Evolutionary conservation across 2,329 filamentous ascomycete genomes (phyloP).

Genomic region (Nothomitra cinnamomea): DNA sequence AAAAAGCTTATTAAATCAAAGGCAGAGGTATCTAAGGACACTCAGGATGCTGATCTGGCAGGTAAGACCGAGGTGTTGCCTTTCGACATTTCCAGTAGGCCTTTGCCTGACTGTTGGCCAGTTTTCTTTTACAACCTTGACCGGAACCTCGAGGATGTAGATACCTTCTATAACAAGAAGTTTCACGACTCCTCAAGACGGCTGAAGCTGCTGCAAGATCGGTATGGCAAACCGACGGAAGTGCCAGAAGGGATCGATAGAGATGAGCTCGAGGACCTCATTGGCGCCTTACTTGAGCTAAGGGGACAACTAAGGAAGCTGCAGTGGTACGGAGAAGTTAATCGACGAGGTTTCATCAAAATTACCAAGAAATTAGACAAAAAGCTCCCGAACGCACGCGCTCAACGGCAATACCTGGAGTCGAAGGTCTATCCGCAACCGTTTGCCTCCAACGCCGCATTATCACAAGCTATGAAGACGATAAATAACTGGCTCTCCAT

Average conservation of each 20-base stretch:
- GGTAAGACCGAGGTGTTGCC: slow-evolving; percentile 39
- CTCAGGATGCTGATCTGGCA: slow-evolving; percentile 71
- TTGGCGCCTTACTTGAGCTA: slow-evolving; percentile 77
- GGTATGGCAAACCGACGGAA: slow-evolving; percentile 62
- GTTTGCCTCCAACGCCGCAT: slow-evolving; percentile 59
- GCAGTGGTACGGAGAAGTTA: slow-evolving; percentile 96
- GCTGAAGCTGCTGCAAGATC: slow-evolving; percentile 69
- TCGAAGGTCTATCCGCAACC: slow-evolving; percentile 79
- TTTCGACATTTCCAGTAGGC: slow-evolving; percentile 8
- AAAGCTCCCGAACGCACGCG: slow-evolving; percentile 59
- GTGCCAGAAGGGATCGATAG: slow-evolving; percentile 57
- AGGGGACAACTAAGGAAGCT: slow-evolving; percentile 76
- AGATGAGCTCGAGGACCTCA: slow-evolving; percentile 81
- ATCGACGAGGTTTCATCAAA: slow-evolving; percentile 86
- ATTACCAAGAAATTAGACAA: slow-evolving; percentile 99
- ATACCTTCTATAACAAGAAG: slow-evolving; percentile 94
- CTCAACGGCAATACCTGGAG: slow-evolving; percentile 72
- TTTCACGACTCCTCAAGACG: slow-evolving; percentile 70
- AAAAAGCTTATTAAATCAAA: slow-evolving; percentile 91
- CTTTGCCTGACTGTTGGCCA: slow-evolving; percentile 25
- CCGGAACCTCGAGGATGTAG: slow-evolving; percentile 92
- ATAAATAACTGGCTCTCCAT: slow-evolving; percentile 88
- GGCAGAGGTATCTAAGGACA: slow-evolving; percentile 44
- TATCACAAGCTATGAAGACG: slow-evolving; percentile 40
- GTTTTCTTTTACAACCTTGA: slow-evolving; percentile 96